phyloP scores from a whole-genome alignment of 352 stramenopile species.

The Globisporangium sylvaticum region DNA sequence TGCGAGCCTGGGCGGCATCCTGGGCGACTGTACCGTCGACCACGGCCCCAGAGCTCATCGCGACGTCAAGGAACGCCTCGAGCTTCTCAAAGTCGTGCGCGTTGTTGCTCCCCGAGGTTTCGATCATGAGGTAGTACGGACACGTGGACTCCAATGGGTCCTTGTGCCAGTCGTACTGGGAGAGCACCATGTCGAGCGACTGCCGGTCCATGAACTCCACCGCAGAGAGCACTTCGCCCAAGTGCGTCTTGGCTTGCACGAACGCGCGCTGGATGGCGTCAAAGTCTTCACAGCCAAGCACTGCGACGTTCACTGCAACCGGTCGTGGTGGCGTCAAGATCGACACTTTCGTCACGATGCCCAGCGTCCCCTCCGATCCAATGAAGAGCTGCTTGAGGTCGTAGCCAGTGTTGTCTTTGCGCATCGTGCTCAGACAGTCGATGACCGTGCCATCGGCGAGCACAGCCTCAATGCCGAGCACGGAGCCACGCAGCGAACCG shows the following conservation, averaged over 20 bases:
- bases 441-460: slow-evolving; percentile 88
- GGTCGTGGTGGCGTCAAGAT: slow-evolving; percentile 69
- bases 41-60: slow-evolving; percentile 67
- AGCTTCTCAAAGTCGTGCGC: slow-evolving; percentile 92
- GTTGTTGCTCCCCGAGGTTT: slow-evolving; percentile 91
- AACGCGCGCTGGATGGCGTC: slow-evolving; percentile 76
- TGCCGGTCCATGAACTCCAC: slow-evolving; percentile 95
- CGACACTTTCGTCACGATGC: slow-evolving; percentile 93
- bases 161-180: slow-evolving; percentile 62
- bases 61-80: slow-evolving; percentile 74
- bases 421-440: slow-evolving; percentile 89
- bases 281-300: slow-evolving; percentile 91
- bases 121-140: slow-evolving; percentile 94
- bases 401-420: slow-evolving; percentile 98
- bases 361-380: slow-evolving; percentile 95
- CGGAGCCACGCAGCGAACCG: slow-evolving; percentile 91
- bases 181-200: slow-evolving; percentile 85
- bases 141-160: slow-evolving; percentile 59
- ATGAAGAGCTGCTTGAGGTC: slow-evolving; percentile 97
- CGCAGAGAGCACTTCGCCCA: slow-evolving; percentile 95
- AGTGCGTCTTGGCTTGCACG: slow-evolving; percentile 73
- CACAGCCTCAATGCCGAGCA: slow-evolving; percentile 95
- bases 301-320: slow-evolving; percentile 81
- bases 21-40: slow-evolving; percentile 92
- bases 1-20: slow-evolving; percentile 85